Base-by-base conservation (phyloP, 768 basidiomycete genomes). In the Boletellus emodensis region DNA sequence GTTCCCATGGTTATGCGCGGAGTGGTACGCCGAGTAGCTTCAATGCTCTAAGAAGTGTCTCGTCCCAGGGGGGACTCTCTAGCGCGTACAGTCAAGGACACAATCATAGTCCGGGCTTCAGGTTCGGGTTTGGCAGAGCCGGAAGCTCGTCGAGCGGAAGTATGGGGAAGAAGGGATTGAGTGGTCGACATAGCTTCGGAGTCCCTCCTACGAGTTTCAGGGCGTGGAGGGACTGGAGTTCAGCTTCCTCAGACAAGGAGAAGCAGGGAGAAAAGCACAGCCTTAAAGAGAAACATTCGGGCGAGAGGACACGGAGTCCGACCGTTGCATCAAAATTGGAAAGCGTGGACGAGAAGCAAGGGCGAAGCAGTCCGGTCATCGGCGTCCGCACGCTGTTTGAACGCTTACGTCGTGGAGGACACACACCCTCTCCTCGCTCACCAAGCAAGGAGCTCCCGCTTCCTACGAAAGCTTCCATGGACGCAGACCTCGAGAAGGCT, bases 41-140 rank as follows among this genome's bases (percentile, higher is more conserved):
- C 10, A 60, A 66, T 18, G 44, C 50, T 18, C 46, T 69, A 11
- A 39, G 62, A 41, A 67, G 67, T 13, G 63, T 69, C n/a, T 64
- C 65, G 4, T 67, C 67, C 2, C 64, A 68, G 14, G 67, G 67
- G 4, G 64, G 57, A 22, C 20, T 69, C 14, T 64, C 62, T 11
- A 64, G 54, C 34, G 34, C 40, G 20, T 48, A 62, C 30, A 56
- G 49, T 17, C 55, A 58, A 14, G 55, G 57, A 15, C 61, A 54
- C n/a, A 37, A 42, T 8, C 60, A 51, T 33, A 32, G 51, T 36
- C 57, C 54, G 9, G 54, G 61, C 5, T 46, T 61, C 46, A 49
- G 38, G 9, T 57, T 63, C n/a, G 56, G 59, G 37, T 49, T 61
- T 17, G 43, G 54, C 35, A 55, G 48, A 41, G 35, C 40, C 1